Base-by-base conservation (phyloP, 2,329 filamentous ascomycete species). In the Plectosphaerella plurivora region DNA sequence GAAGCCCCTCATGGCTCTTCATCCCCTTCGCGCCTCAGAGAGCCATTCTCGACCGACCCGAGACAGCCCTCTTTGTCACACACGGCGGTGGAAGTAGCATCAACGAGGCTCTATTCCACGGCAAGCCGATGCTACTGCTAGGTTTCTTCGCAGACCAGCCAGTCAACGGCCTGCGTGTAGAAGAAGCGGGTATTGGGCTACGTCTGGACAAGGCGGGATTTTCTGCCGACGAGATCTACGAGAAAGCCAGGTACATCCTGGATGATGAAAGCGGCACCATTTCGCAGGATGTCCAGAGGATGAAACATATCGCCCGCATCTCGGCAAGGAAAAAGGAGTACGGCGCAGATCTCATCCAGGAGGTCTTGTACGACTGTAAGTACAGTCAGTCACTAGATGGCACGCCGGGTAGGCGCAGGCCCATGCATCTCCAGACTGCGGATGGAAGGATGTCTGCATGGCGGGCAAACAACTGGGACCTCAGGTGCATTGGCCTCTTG, bases 341-440 rank as follows among this genome's bases (percentile, higher is more conserved):
- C 5, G 72, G 66, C 0, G 70, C 67, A 0, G 70, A 73, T 48
- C 60, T 75, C 5, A 59, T 74, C 7, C 73, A 75, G 50, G 72
- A 76, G 55, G 56, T 74, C 12, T 60, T 75, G 55, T 63, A 65
- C 24, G 73, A 75, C 45, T 59, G 63, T 42, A 63, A 67, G 44
- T 56, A 63, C n/a, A 18, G 47, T 18, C 22, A n/a, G 35, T 7
- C 11, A 6, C 11, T 35, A n/a, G 11, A 15, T 8, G 42, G 42
- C 2, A 39, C 15, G 16, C 3, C 5, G 15, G 20, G 42, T 5
- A 58, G 60, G 50, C 45, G 61, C 2, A 58, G 63, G 1, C 68
- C 70, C 2, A 73, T 73, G 68, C 72, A 76, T 54, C 59, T 74
- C 11, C 68, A 75, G 59, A 75, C 72, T 2, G 71, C 73, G 0